Percentiles rank a stretch among this genome's conserved stretches.
Evolutionary conservation across 2,329 filamentous ascomycete species (phyloP).

Genomic region (Alternaria sp.): DNA sequence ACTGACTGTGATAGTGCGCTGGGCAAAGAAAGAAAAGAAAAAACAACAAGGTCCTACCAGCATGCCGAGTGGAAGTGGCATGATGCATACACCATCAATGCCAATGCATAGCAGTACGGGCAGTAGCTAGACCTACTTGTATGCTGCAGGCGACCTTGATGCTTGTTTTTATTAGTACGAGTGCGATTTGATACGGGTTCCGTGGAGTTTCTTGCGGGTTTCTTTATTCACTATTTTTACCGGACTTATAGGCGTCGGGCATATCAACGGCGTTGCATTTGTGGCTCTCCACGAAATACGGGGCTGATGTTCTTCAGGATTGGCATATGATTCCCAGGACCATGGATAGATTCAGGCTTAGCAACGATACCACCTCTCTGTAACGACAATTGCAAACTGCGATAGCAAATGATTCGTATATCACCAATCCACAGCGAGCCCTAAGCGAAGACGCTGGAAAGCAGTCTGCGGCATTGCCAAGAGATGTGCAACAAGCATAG

Average conservation of each 20-base stretch:
- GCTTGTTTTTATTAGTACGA: neutral
- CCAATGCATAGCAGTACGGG: slow-evolving; percentile 43
- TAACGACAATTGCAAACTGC: neutral
- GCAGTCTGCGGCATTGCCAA: neutral
- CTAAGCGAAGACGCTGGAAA: slow-evolving; percentile 11
- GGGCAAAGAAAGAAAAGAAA: slow-evolving; percentile 81
- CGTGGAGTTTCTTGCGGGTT: neutral
- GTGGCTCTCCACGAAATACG: neutral
- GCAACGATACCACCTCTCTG: slow-evolving; percentile 11
- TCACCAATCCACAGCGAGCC: neutral
- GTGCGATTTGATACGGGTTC: neutral
- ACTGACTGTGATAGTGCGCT: slow-evolving; percentile 57
- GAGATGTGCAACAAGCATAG: neutral
- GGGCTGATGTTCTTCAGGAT: neutral
- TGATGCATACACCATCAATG: slow-evolving; percentile 33
- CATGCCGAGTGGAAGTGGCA: slow-evolving; percentile 21
- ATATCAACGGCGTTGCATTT: slow-evolving; percentile 12
- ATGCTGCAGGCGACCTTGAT: neutral
- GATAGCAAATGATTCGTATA: neutral
- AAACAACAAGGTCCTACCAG: slow-evolving; percentile 45
- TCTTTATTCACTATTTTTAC: neutral
- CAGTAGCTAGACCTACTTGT: slow-evolving; percentile 30
- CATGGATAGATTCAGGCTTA: slow-evolving; percentile 11
- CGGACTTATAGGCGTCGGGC: slow-evolving; percentile 6
- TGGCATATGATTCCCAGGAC: slow-evolving; percentile 8